phyloP scores from a whole-genome alignment of 148 eudicot genomes.

The Beta vulgaris region DNA sequence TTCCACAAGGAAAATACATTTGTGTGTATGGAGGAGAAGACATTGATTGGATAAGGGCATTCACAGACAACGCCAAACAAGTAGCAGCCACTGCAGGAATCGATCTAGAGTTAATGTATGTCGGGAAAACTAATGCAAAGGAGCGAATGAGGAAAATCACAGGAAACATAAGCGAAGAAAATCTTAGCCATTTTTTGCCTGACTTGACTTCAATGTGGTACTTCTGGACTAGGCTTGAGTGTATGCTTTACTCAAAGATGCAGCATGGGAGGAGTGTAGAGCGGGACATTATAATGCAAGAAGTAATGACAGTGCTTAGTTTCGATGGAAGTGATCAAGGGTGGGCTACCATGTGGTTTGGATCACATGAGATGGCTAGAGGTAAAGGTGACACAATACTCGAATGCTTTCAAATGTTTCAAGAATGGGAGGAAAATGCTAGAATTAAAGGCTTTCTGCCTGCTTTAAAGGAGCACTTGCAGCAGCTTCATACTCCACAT shows the following conservation, averaged over 20 bases:
- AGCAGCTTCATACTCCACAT: conserved; percentile 52
- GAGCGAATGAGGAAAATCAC: conserved; percentile 44
- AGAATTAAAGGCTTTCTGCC: conserved; percentile 49
- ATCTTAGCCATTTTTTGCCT: conserved; percentile 42
- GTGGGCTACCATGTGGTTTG: conserved; percentile 70
- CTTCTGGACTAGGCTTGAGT: conserved; percentile 84
- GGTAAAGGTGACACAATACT: conserved; percentile 44
- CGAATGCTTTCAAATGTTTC: conserved; percentile 37
- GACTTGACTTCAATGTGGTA: conserved; percentile 58
- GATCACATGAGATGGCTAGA: conserved; percentile 48
- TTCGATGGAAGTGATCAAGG: conserved; percentile 71
- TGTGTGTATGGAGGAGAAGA: conserved; percentile 90
- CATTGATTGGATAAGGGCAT: conserved; percentile 59
- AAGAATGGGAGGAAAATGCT: conserved; percentile 50
- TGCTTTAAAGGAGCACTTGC: conserved; percentile 47
- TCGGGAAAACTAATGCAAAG: conserved; percentile 63
- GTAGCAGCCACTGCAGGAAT: conserved; percentile 41
- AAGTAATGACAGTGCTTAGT: conserved; percentile 62
- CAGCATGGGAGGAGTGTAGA: conserved; percentile 49
- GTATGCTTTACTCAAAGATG: conserved; percentile 80
- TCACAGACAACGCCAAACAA: conserved; percentile 38
- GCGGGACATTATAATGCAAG: conserved; percentile 55
- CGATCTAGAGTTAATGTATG: conserved; percentile 62
- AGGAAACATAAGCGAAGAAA: conserved; percentile 28
- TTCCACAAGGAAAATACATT: conserved; percentile 42